These are phyloP conservation scores for Brassica juncea DNA, from an alignment of 345 rosid genomes.

Conservation along the genomic window DNA sequence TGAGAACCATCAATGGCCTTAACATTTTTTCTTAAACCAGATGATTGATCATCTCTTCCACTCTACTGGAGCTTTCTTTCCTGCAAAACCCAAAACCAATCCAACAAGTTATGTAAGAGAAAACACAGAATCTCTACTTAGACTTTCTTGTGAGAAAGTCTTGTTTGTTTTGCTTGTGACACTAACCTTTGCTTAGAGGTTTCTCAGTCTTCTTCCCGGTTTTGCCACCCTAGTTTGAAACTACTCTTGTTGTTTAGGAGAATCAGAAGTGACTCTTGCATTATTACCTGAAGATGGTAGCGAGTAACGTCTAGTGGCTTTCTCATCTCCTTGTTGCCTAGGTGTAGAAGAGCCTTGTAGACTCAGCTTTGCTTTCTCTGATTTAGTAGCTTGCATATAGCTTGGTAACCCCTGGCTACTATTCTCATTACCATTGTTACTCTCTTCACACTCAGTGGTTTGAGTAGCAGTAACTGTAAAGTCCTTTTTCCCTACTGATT, in stretches of 20 bases:
- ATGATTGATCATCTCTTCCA: constrained; percentile 57
- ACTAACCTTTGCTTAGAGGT: constrained; percentile 60
- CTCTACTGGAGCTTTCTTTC: constrained; percentile 53
- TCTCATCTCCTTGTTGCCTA: constrained; percentile 58
- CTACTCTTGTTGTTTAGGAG: constrained; percentile 68
- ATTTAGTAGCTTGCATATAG: constrained; percentile 88
- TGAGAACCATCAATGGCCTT: constrained; percentile 8
- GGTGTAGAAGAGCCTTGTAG: constrained; percentile 70
- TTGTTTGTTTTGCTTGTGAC: neutral
- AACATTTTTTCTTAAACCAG: neutral
- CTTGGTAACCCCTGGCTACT: constrained; percentile 54
- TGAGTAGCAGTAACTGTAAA: constrained; percentile 36
- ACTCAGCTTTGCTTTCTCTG: constrained; percentile 89
- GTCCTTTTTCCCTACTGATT: constrained; percentile 49
- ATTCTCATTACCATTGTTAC: constrained; percentile 50
- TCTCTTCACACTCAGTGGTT: constrained; percentile 56
- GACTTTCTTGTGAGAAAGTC: neutral
- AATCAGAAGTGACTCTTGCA: constrained; percentile 62
- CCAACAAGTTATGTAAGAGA: neutral
- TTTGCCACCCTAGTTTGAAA: constrained; percentile 54
- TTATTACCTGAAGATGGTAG: constrained; percentile 66
- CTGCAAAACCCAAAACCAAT: constrained; percentile 47
- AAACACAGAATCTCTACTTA: neutral
- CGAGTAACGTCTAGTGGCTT: constrained; percentile 70
- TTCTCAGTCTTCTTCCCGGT: constrained; percentile 58